Base-by-base conservation (phyloP, 2,329 filamentous ascomycete species). In the Arthrocladium fulminans region DNA sequence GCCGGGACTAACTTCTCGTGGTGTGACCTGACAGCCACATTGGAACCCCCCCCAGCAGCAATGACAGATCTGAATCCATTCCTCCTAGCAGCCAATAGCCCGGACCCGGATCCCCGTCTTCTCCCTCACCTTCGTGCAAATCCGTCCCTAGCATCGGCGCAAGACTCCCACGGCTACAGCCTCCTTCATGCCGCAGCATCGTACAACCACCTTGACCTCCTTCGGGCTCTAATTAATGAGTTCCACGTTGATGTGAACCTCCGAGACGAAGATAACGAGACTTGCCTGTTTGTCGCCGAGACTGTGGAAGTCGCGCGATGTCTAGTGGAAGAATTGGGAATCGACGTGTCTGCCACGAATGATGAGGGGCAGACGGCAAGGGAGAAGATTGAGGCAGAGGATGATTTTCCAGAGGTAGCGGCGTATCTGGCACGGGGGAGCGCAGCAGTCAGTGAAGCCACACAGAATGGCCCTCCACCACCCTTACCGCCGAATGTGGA, bases 121-220 rank as follows among this genome's bases (percentile, higher is more conserved):
- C 73, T 95, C 53, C 73, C 80, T 50, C 79, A 89, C 57, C 81
- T 98, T 45, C 77, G 79, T 54, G 72, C 81, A 52, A 78, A 88
- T 57, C 86, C 88, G 27, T 68, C 78, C n/a, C 73, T 94, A 46
- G 90, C 92, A 47, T 77, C 81, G 2, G 71, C 76, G 45, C 87
- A 94, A 69, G 92, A 98, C 66, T 81, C 84, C 51, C 85, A 96
- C 61, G 92, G 92, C 60, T 98, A 98, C 71, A 94, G 88, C 40
- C 80, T 97, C 22, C 73, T 97, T 42, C 92, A 98, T 67, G 92
- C 92, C 45, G 88, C 90, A 13, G 83, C 87, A 15, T 96, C 89
- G 57, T 98, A 97, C 74, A 85, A 84, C 63, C 89, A 97, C 63
- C 70, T 87, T 29, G 79, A 85, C 48, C 80, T 98, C 13, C 76